Evolutionary conservation across 495 filamentous ascomycete species (phyloP), one percentile per base, ranked within the genome.

Genomic region (Elasticomyces elasticus): DNA sequence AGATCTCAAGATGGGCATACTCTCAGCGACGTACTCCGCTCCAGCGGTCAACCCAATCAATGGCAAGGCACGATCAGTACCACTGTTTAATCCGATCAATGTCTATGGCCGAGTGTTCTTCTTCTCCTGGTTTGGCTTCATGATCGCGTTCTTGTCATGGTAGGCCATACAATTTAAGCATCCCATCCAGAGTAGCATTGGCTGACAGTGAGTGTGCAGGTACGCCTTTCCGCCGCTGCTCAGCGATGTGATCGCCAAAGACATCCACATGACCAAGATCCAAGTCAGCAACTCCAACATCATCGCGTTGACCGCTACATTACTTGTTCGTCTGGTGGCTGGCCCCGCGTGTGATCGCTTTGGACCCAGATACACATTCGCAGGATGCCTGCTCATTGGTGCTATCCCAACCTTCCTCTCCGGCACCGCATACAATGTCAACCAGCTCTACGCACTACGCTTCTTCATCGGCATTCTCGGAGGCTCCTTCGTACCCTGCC

Each of bases 391-490:
- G 27, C 72, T 97, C 0, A 63, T 78, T 46, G 91, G 91, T 13
- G 70, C 84, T 27, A 79, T 97, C 46, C 91, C 91, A 1, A 88
- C 90, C 6, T 89, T 82, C 4, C 77, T 91, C 33, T 86, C 89
- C 1, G 91, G 90, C 2, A 76, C 86, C 1, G 80, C 94, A 31
- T 79, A 76, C 38, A 80, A 74, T 47, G 81, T 83, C 0, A 68
- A 73, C 0, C 86, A 90, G 0, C 76, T 96, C 23, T 80, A 89
- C 49, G 76, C 83, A 13, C 72, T 90, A 49, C 82, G 91, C 28
- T 95, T 96, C 73, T 96, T 96, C 70, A 77, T 96, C 50, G 91
- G 91, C 31, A 94, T 97, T 51, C 77, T 97, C 1, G 91, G 91
- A 27, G 91, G 85, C 0, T 79, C 79, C 5, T 97, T 97, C 58